Evolutionary conservation across 768 basidiomycete genomes (phyloP), one percentile per base, ranked within the genome.

Genomic region (Cystobasidium tubakii): DNA sequence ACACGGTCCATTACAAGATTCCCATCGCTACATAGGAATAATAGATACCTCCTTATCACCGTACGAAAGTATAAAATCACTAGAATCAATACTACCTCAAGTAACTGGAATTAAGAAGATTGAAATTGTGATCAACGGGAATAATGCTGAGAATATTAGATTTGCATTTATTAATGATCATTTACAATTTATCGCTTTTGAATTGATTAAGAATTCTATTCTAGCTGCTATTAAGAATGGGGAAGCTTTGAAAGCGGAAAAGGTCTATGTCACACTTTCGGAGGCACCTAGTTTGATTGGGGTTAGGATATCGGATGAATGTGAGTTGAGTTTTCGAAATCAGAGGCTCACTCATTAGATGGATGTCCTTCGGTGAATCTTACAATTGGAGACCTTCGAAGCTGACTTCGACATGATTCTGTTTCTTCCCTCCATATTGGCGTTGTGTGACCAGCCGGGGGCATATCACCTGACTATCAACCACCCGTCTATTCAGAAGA

Each of bases 251-350:
- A 36, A 69, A 15, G 69, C 73, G 6, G 21, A 71, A 10, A 3
- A 44, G 7, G 88, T 93, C 65, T 83, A 82, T 33, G 88, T 87
- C 0, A 94, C 92, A 0, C 87, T 95, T 57, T 88, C 88, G 9
- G 86, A 87, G 1, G 88, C 88, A 0, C 84, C 87, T 36, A 85
- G 91, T 65, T 86, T 90, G 63, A 85, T 95, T 57, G 85, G 86
- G 6, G 85, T 95, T 63, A 88, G 92, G 44, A 88, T 95, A 82
- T 92, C 91, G n/a, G 92, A 95, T 79, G 88, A 90, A 86, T 92
- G 91, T 88, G 27, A 46, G 46, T 43, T n/a, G 39, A 1, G 12
- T 43, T 23, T 33, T 27, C 57, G 12, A n/a, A 19, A 36, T 1
- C 9, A n/a, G 23, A 55, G 31, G 21, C 17, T 1, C 1, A 9